Percentiles rank a stretch among this genome's conserved stretches.
Conservation (phyloP, 2,329 filamentous ascomycete genomes). For the Nannizziopsis arthrosporioides region DNA sequence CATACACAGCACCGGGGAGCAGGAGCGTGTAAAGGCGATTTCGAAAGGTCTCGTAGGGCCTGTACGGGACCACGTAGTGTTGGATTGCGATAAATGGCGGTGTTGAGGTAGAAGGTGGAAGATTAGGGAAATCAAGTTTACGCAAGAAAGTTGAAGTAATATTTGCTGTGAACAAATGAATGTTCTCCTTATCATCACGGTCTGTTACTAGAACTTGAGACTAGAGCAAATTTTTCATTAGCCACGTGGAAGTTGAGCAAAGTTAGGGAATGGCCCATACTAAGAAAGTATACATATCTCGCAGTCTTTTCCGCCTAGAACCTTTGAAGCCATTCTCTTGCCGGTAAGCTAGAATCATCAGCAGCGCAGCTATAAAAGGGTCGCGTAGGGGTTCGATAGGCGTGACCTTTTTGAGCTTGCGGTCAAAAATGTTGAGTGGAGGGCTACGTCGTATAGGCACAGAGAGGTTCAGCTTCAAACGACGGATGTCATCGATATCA, state of each 20-base stretch:
- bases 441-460: neutral
- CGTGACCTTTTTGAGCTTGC: conserved; percentile 1
- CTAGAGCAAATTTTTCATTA: neutral
- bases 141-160: conserved; percentile 6
- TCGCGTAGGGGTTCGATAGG: conserved; percentile 2
- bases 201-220: conserved; percentile 7
- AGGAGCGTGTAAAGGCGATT: conserved; percentile 1
- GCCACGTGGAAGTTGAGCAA: neutral
- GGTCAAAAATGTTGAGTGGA: neutral
- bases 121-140: conserved; percentile 1
- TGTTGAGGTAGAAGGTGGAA: conserved; percentile 1
- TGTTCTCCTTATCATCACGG: conserved; percentile 2
- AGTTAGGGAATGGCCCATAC: neutral
- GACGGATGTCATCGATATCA: neutral
- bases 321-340: neutral
- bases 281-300: neutral
- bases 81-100: conserved; percentile 1
- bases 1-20: neutral
- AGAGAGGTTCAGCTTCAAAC: neutral
- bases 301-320: neutral
- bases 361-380: conserved; percentile 8
- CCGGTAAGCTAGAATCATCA: conserved; percentile 2
- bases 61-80: neutral
- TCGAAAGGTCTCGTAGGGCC: neutral
- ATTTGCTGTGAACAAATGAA: conserved; percentile 6